Evolutionary conservation across 805 yeast species (phyloP), one percentile per base, ranked within the genome.

Genomic region (Yamadazyma olivae): DNA sequence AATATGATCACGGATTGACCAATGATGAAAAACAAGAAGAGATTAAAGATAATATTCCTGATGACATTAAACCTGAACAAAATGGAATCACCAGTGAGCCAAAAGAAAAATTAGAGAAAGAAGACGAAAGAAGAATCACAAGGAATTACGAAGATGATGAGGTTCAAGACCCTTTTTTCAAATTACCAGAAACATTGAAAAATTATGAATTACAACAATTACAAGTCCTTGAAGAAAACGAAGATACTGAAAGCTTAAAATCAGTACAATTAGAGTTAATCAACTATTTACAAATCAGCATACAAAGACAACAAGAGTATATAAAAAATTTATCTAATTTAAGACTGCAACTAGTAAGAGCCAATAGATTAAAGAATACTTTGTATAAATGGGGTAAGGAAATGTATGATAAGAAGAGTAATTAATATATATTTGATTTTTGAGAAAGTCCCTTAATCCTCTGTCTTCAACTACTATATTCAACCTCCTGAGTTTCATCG

Each of bases 371-470:
- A 46, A 81, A 86, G 47, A 74, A 74, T 30, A 77, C 79, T 45
- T 74, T 93, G 30, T 74, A 70, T 44, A 74, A 77, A 46, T 91
- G 98, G 98, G 85, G 93, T 38, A 75, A 75, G 49, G 96, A 90
- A 53, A 83, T 85, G 75, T 71, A 82, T 43, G 95, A 58, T 26
- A 58, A 55, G 28, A 57, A 48, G 34, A 55, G 59, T 39, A 48
- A 38, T n/a, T n/a, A n/a, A n/a, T n/a, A n/a, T n/a, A n/a, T n/a
- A n/a, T n/a, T 30, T 54, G 14, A 28, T 17, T 18, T 14, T 27
- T 8, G 13, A 27, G 27, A 32, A 32, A n/a, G n/a, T 20, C n/a
- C n/a, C n/a, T n/a, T n/a, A n/a, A n/a, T n/a, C n/a, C n/a, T n/a
- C n/a, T n/a, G n/a, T n/a, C n/a, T n/a, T n/a, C n/a, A n/a, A n/a